phyloP scores from a whole-genome alignment of 1,139 yeast species.

The Geotrichum europaeum region DNA sequence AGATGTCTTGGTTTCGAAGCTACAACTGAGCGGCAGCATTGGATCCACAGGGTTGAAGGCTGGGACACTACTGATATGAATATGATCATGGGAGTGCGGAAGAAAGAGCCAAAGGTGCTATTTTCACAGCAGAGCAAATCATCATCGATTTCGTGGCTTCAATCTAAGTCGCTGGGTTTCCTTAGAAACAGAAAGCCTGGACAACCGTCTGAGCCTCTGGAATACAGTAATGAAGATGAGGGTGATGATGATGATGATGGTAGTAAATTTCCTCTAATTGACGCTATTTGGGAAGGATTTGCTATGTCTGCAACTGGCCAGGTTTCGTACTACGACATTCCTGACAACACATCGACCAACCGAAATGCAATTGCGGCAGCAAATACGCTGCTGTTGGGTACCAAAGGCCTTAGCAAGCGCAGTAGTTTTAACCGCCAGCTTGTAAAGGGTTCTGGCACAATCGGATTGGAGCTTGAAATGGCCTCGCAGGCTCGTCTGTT shows the following conservation, averaged over 20 bases:
- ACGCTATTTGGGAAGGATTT: slow-evolving; percentile 69
- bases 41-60: slow-evolving; percentile 58
- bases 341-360: slow-evolving; percentile 32
- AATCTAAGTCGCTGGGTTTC: not conserved
- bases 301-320: slow-evolving; percentile 63
- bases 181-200: not conserved
- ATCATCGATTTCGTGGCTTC: not conserved
- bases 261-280: not conserved
- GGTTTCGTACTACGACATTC: slow-evolving; percentile 54
- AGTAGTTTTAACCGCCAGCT: not conserved
- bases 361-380: not conserved
- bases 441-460: not conserved
- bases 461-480: slow-evolving; percentile 16
- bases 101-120: slow-evolving; percentile 31
- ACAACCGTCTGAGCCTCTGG: not conserved
- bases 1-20: slow-evolving; percentile 81
- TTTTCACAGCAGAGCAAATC: not conserved
- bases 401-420: slow-evolving; percentile 12
- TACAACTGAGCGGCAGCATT: slow-evolving; percentile 63
- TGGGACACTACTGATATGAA: slow-evolving; percentile 80
- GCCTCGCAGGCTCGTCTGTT: slow-evolving; percentile 31
- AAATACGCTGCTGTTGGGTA: not conserved
- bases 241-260: not conserved
- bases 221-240: not conserved
- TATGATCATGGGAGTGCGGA: slow-evolving; percentile 65